A percentile compares a stretch with the other conserved stretches of the same genome.
phyloP scores from a whole-genome alignment of 2,329 filamentous ascomycete genomes.

The Aspergillus sp. region DNA sequence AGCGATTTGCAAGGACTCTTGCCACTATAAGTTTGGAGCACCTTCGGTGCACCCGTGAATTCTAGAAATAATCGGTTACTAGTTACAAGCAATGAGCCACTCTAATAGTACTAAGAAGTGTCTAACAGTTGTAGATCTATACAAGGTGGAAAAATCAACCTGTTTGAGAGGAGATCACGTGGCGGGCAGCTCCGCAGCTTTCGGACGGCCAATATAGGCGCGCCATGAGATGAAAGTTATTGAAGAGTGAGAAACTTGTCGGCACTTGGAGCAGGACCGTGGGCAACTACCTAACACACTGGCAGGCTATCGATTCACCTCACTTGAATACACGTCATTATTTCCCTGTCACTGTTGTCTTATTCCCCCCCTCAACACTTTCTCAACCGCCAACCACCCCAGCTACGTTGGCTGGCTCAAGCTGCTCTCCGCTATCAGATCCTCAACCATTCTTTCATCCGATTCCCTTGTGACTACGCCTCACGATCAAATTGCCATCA shows the following conservation, averaged over 20 bases:
- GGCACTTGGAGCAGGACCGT: neutral
- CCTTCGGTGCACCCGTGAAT: too few relatives aligned
- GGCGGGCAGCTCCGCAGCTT: slow-evolving; percentile 20
- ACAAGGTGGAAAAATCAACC: neutral
- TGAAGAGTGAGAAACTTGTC: slow-evolving; percentile 11
- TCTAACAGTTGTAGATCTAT: neutral
- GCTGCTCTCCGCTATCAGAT: slow-evolving; percentile 2
- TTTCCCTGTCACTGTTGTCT: neutral
- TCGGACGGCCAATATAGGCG: slow-evolving; percentile 9
- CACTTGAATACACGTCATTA: neutral
- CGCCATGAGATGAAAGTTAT: slow-evolving; percentile 14
- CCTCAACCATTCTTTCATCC: neutral
- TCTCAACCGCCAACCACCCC: neutral
- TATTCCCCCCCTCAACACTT: neutral
- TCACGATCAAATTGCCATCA: neutral
- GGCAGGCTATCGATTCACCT: neutral
- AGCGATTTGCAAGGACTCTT: too few relatives aligned
- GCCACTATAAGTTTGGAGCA: too few relatives aligned
- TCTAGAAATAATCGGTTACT: neutral
- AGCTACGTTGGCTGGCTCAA: neutral
- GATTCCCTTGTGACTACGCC: neutral
- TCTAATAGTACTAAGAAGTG: neutral
- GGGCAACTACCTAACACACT: neutral
- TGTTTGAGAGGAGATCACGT: slow-evolving; percentile 14
- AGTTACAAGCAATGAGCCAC: neutral